Conservation (phyloP, 169 alveolate genomes). For the Cyclospora cayetanensis region DNA sequence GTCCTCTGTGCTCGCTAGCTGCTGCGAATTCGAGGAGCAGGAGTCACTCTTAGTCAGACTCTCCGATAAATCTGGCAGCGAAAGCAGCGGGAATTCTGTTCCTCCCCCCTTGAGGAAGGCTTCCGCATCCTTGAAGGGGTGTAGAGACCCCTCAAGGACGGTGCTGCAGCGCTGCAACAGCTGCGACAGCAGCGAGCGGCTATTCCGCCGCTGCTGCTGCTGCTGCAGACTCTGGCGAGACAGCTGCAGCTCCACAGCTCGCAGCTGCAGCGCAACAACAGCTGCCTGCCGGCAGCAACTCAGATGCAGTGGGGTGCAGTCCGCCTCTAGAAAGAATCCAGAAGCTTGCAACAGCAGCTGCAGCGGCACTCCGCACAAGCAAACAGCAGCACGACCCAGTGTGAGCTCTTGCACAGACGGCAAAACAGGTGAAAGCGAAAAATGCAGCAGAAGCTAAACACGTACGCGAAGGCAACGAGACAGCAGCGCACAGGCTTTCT, state of each 20-base stretch:
- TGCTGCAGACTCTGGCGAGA: constrained; percentile 52
- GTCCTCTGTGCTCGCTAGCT: not conserved
- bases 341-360: constrained; percentile 68
- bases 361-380: not conserved
- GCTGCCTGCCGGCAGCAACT: constrained; percentile 66
- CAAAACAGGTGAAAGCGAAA: not conserved
- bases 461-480: not conserved
- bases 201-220: constrained; percentile 11
- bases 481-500: not conserved
- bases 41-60: not conserved
- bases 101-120: not conserved
- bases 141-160: not conserved
- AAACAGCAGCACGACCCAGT: not conserved
- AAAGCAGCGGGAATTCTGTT: not conserved
- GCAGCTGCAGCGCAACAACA: constrained; percentile 71
- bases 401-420: not conserved
- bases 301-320: constrained; percentile 51
- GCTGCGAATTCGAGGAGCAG: not conserved
- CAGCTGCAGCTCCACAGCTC: constrained; percentile 62
- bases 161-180: constrained; percentile 45
- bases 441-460: not conserved
- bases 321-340: constrained; percentile 54
- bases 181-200: constrained; percentile 36
- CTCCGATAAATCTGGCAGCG: not conserved
- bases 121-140: constrained; percentile 37